A percentile compares a stretch with the other conserved stretches of the same genome.
Conservation (phyloP, 768 basidiomycete genomes). For the Kwoniella botswanensis region DNA sequence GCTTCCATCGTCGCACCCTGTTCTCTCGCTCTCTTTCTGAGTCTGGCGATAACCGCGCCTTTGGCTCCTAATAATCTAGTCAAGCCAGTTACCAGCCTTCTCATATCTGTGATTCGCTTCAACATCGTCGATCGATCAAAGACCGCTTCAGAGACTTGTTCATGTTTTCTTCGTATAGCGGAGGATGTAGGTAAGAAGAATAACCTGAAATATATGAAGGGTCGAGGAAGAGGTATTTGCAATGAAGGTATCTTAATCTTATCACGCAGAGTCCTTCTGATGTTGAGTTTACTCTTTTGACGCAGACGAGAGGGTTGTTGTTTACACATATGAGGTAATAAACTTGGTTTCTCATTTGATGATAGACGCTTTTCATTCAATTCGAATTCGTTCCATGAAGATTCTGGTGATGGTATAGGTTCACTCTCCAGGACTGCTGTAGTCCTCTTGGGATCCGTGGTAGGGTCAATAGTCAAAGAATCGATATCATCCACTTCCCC, state of each 20-base stretch:
- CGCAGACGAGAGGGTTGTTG: not conserved
- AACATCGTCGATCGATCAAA: slow-evolving; percentile 63
- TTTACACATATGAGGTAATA: slow-evolving; percentile 17
- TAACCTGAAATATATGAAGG: slow-evolving; percentile 41
- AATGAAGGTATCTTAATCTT: slow-evolving; percentile 5
- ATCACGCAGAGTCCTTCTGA: slow-evolving; percentile 1
- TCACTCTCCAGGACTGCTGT: slow-evolving; percentile 22
- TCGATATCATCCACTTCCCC: slow-evolving; percentile 80
- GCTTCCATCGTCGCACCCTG: slow-evolving; percentile 71
- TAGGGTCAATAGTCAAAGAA: slow-evolving; percentile 65
- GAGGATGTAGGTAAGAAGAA: slow-evolving; percentile 51
- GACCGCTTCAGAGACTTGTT: slow-evolving; percentile 32
- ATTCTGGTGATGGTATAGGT: slow-evolving; percentile 6
- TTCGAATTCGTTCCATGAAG: slow-evolving; percentile 25
- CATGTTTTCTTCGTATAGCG: slow-evolving; percentile 33
- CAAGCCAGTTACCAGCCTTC: slow-evolving; percentile 78
- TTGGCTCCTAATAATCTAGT: slow-evolving; percentile 77
- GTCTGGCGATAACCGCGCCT: slow-evolving; percentile 76
- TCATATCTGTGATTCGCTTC: slow-evolving; percentile 76
- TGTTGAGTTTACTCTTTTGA: not conserved
- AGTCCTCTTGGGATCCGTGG: slow-evolving; percentile 44
- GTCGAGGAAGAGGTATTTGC: slow-evolving; percentile 16
- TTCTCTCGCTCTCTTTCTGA: slow-evolving; percentile 72
- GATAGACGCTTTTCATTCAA: slow-evolving; percentile 32
- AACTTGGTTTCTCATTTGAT: slow-evolving; percentile 10